These are phyloP conservation scores for Dactylellina haptotyla DNA, from an alignment of 2,329 filamentous ascomycete genomes.

Conservation along the genomic window DNA sequence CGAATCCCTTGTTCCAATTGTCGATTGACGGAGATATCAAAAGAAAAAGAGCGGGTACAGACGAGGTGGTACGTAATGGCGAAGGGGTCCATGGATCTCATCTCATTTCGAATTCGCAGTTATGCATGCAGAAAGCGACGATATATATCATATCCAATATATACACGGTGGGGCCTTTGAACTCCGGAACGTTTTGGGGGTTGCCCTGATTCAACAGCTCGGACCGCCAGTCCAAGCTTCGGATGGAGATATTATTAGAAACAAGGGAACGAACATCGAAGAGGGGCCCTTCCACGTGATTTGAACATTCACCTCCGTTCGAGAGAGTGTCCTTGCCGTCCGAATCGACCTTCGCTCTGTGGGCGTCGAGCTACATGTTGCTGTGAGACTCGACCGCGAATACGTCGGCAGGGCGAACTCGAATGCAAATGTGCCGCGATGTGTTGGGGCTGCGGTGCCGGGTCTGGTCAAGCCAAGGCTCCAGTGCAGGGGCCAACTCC, in stretches of 20 bases:
- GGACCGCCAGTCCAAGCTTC: not conserved
- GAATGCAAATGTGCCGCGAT: not conserved
- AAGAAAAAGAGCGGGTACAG: no score
- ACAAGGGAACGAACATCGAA: not conserved
- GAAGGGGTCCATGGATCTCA: no score
- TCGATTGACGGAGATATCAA: no score
- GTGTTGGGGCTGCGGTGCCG: slow-evolving; percentile 7
- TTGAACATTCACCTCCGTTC: no score
- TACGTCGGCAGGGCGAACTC: not conserved
- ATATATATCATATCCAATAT: not conserved
- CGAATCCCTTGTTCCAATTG: no score
- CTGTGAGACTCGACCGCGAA: not conserved
- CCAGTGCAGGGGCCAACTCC: slow-evolving; percentile 9
- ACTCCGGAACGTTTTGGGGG: slow-evolving; percentile 17
- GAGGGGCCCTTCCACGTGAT: not conserved
- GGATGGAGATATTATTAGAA: slow-evolving; percentile 39
- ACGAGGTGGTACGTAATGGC: no score
- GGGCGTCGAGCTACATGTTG: not conserved
- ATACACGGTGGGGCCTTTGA: slow-evolving; percentile 1
- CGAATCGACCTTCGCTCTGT: not conserved
- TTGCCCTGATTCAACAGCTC: slow-evolving; percentile 41
- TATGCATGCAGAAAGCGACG: no score
- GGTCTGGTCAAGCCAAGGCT: not conserved
- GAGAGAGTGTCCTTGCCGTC: not conserved
- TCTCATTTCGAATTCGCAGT: no score